phyloP scores from a whole-genome alignment of 2,329 filamentous ascomycete genomes.

The Xylariomycetidae sp. region DNA sequence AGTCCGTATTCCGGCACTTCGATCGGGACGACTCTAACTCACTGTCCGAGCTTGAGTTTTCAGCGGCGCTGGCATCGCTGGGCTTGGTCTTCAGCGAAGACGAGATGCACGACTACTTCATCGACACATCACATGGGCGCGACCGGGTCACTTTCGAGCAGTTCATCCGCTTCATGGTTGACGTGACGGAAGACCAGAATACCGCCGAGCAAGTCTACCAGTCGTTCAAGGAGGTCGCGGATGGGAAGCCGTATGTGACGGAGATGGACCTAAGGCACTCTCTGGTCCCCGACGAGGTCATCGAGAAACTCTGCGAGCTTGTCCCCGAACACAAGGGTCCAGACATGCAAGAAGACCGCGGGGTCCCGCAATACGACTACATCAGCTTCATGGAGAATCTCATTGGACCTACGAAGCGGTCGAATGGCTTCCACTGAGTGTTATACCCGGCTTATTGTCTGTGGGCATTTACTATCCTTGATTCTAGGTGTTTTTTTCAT shows the following conservation, averaged over 20 bases:
- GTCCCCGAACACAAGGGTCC: slow-evolving; percentile 83
- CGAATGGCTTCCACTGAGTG: slow-evolving; percentile 18
- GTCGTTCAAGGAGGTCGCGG: slow-evolving; percentile 93
- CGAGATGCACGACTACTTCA: slow-evolving; percentile 95
- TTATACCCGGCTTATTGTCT: too few species aligned
- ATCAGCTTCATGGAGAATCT: slow-evolving; percentile 94
- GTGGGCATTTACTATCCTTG: too few species aligned
- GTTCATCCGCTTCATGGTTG: slow-evolving; percentile 99
- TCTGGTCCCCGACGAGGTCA: slow-evolving; percentile 92
- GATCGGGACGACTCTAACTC: slow-evolving; percentile 89
- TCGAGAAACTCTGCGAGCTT: slow-evolving; percentile 81
- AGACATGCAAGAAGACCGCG: slow-evolving; percentile 78
- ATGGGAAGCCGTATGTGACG: slow-evolving; percentile 97
- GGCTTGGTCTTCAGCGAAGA: slow-evolving; percentile 95
- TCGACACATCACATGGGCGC: slow-evolving; percentile 73
- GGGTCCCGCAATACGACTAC: slow-evolving; percentile 88
- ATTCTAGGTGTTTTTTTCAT: too few species aligned
- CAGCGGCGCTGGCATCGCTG: slow-evolving; percentile 87
- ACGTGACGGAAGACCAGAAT: slow-evolving; percentile 97
- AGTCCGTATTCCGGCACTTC: slow-evolving; percentile 96
- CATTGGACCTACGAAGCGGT: slow-evolving; percentile 38
- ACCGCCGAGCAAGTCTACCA: slow-evolving; percentile 98
- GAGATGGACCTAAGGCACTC: slow-evolving; percentile 95
- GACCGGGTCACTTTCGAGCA: slow-evolving; percentile 93
- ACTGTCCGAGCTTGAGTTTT: slow-evolving; percentile 90